Base-by-base conservation (phyloP, 1,284 basidiomycete genomes). In the Xerocomus amazonicus region DNA sequence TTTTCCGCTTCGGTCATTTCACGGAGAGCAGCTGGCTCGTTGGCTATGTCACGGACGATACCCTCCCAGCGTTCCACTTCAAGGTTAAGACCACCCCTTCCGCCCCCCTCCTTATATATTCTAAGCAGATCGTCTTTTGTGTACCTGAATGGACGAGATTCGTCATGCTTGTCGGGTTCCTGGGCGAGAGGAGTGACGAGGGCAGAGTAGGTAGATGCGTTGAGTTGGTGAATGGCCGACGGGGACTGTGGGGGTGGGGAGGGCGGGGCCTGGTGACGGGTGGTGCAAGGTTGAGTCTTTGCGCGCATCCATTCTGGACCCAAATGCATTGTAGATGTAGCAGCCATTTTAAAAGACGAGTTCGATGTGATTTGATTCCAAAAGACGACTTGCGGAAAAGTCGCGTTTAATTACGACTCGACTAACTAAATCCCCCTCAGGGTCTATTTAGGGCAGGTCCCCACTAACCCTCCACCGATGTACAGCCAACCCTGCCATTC, bases 231-330 rank as follows among this genome's bases (percentile, higher is more conserved):
- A 55, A 70, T 66, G 50, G 69, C 64, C 16, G 63, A 59, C 28
- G 59, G 51, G 6, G 47, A 33, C 65, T 73, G 70, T 47, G 78
- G 80, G 45, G 81, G 81, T 19, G 83, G 79, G 13, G 83, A 80
- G 41, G 80, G 82, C 46, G 73, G 76, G 43, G 60, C 66, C 50
- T 77, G 78, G 34, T 77, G 69, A 58, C 81, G 81, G 48, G 79
- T 61, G 42, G 77, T 63, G 46, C 39, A 42, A 26, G 76, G 67
- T 53, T 84, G 81, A 54, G 76, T 77, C 71, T 89, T 90, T 56
- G 82, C 79, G 59, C 89, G 82, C 88, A 92, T 90, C 89, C 90
- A 92, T 73, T 91, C 88, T 44, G 88, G 89, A 62, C 86, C 87
- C 74, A 90, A 90, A 68, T 90, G 89, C 80, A 90, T 48, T 27